Percentiles rank a stretch among this genome's conserved stretches.
Conservation (phyloP, 2,329 filamentous ascomycete genomes). For the Clarireedia hainanense region DNA sequence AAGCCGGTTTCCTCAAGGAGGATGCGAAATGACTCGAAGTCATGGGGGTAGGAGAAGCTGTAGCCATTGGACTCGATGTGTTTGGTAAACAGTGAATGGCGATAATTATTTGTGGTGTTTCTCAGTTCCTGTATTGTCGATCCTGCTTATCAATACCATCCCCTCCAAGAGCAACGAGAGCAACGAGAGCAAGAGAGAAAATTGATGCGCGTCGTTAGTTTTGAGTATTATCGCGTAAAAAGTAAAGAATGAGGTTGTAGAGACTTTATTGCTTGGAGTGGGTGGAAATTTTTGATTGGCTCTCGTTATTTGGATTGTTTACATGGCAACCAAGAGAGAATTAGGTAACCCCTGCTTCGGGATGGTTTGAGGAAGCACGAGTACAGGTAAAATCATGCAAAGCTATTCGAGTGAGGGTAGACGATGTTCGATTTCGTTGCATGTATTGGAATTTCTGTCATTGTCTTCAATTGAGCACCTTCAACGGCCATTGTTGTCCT, state of each 20-base stretch:
- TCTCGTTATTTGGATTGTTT: background rate
- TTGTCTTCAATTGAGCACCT: too few relatives aligned
- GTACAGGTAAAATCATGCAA: too few relatives aligned
- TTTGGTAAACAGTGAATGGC: background rate
- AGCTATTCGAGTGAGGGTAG: too few relatives aligned
- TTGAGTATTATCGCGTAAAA: background rate
- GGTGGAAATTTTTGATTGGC: slow-evolving; percentile 9
- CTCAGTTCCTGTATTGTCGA: slow-evolving; percentile 10
- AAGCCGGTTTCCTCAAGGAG: slow-evolving; percentile 44
- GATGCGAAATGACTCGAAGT: slow-evolving; percentile 39
- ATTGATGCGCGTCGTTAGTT: background rate
- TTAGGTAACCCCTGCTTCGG: background rate
- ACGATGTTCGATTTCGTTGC: too few relatives aligned
- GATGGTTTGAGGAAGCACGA: too few relatives aligned
- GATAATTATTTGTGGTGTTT: slow-evolving; percentile 8
- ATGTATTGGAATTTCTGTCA: too few relatives aligned
- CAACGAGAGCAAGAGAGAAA: slow-evolving; percentile 12
- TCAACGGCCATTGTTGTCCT: too few relatives aligned
- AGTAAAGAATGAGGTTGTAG: background rate
- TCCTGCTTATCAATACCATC: slow-evolving; percentile 22
- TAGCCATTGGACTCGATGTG: slow-evolving; percentile 35
- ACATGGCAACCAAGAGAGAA: background rate
- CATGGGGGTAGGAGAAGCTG: slow-evolving; percentile 48
- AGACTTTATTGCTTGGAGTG: background rate
- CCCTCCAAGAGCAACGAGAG: slow-evolving; percentile 10